Evolutionary conservation across 352 stramenopile genomes (phyloP).

Genomic region (Thalassiosira allenii): DNA sequence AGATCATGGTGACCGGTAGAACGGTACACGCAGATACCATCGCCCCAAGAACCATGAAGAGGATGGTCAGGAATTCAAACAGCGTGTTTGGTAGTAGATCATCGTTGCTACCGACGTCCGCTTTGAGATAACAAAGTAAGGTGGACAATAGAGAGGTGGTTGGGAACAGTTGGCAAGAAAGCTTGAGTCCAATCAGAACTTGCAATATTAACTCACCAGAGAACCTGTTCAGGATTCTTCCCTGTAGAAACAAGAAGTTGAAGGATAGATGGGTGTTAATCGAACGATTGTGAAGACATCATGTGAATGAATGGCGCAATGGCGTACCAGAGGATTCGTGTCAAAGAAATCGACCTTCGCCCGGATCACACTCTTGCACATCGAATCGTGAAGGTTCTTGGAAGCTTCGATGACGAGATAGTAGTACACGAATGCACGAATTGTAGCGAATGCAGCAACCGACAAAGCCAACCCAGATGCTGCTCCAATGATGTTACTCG

Average conservation of each 20-base stretch:
- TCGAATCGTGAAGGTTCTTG: constrained; percentile 88
- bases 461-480: constrained; percentile 51
- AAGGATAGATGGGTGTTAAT: too few species aligned
- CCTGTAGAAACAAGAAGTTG: not conserved
- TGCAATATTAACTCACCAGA: not conserved
- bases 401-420: constrained; percentile 72
- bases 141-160: too few species aligned
- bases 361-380: constrained; percentile 88
- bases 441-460: constrained; percentile 56
- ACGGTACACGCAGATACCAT: constrained; percentile 80
- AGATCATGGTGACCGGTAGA: constrained; percentile 77
- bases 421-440: constrained; percentile 67
- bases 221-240: constrained; percentile 12
- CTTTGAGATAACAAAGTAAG: too few species aligned
- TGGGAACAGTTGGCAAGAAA: too few species aligned
- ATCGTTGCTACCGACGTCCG: constrained; percentile 89
- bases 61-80: constrained; percentile 82
- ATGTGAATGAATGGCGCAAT: not conserved
- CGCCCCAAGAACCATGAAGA: constrained; percentile 84
- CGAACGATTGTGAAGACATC: not conserved
- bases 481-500: constrained; percentile 58
- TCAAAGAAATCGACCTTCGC: constrained; percentile 94
- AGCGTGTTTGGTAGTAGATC: constrained; percentile 84
- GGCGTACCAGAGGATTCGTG: constrained; percentile 85
- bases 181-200: too few species aligned